Conservation (phyloP, 2,329 filamentous ascomycete genomes). For the Fusarium nygamai region DNA sequence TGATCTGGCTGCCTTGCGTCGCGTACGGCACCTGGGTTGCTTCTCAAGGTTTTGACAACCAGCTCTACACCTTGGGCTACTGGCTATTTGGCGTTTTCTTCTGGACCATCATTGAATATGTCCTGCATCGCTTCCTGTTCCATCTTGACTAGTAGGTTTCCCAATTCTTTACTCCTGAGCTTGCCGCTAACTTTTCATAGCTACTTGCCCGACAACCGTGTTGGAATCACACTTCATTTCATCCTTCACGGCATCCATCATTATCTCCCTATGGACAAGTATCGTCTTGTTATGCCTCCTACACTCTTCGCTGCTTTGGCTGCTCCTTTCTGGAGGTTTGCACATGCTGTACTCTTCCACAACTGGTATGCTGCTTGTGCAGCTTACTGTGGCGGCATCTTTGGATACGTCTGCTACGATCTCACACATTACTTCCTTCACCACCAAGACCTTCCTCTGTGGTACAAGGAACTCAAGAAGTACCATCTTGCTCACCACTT, state of each 20-base stretch:
- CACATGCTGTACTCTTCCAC: constrained; percentile 82
- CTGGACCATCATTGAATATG: constrained; percentile 93
- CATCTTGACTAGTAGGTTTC: constrained; percentile 85
- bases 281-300: constrained; percentile 96
- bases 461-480: constrained; percentile 94
- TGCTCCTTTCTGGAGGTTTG: constrained; percentile 90
- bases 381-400: constrained; percentile 89
- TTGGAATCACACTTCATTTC: constrained; percentile 89
- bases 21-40: constrained; percentile 76
- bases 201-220: constrained; percentile 89
- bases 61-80: constrained; percentile 63
- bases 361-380: constrained; percentile 84
- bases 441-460: constrained; percentile 88
- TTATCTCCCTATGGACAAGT: constrained; percentile 99
- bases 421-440: constrained; percentile 99
- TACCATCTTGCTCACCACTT: constrained; percentile 98
- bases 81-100: constrained; percentile 77
- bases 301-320: constrained; percentile 86
- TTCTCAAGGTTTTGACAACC: constrained; percentile 65
- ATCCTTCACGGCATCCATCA: constrained; percentile 96
- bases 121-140: constrained; percentile 89
- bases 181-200: constrained; percentile 58
- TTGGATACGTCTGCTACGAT: constrained; percentile 97
- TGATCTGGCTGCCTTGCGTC: constrained; percentile 84
- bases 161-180: not conserved